phyloP scores from a whole-genome alignment of 805 yeast genomes.

The Yamadazyma laniorum region DNA sequence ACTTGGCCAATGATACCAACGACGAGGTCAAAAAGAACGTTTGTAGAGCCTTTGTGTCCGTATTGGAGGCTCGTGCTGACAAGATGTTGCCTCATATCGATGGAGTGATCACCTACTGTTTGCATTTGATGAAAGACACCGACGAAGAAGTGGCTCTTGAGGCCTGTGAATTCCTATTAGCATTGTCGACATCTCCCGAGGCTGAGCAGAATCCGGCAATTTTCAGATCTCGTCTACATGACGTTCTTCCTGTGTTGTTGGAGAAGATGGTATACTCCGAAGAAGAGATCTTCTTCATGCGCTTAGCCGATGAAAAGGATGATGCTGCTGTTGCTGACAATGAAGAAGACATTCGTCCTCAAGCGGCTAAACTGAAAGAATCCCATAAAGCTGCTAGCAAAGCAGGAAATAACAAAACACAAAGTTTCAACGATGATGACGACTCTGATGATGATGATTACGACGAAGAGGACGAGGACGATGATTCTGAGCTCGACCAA shows the following conservation, averaged over 20 bases:
- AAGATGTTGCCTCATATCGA: slow-evolving; percentile 73
- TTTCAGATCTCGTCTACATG: slow-evolving; percentile 55
- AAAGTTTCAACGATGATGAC: slow-evolving; percentile 16
- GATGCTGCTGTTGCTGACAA: slow-evolving; percentile 77
- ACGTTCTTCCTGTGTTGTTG: slow-evolving; percentile 74
- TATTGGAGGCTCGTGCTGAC: slow-evolving; percentile 78
- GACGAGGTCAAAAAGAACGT: slow-evolving; percentile 67
- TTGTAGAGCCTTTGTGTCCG: slow-evolving; percentile 68
- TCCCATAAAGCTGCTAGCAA: slow-evolving; percentile 26
- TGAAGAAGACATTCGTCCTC: slow-evolving; percentile 86
- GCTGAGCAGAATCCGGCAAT: slow-evolving; percentile 33
- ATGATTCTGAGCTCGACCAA: slow-evolving; percentile 68
- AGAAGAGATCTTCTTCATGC: slow-evolving; percentile 66
- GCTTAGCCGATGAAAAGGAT: slow-evolving; percentile 65
- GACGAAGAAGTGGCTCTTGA: slow-evolving; percentile 82
- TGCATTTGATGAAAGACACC: slow-evolving; percentile 67
- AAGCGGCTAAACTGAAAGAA: slow-evolving; percentile 63
- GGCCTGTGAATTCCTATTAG: slow-evolving; percentile 87
- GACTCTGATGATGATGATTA: slow-evolving; percentile 29
- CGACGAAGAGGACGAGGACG: slow-evolving; percentile 50
- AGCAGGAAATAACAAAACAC: slow-evolving; percentile 8
- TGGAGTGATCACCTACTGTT: slow-evolving; percentile 82
- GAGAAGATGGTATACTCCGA: slow-evolving; percentile 86
- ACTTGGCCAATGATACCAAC: slow-evolving; percentile 61
- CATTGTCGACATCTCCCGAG: slow-evolving; percentile 66